Evolutionary conservation across 495 filamentous ascomycete species (phyloP).

Genomic region (Rusavskia elegans): DNA sequence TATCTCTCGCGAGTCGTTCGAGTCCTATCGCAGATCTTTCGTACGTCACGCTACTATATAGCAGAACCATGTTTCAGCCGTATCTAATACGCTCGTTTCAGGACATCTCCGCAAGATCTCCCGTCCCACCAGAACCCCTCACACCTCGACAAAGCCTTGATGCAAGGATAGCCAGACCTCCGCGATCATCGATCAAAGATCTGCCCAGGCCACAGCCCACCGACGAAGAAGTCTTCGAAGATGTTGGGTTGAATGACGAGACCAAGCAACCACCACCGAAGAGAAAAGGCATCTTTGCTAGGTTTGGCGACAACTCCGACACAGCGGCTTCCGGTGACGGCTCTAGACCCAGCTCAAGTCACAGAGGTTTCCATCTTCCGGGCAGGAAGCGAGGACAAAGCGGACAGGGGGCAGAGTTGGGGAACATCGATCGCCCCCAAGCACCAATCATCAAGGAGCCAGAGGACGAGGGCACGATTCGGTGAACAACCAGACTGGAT

Average conservation of each 20-base stretch:
- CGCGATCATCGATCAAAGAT: conserved; percentile 34
- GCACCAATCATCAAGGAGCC: conserved; percentile 12
- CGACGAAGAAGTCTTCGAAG: conserved; percentile 72
- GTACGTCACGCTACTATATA: conserved; percentile 35
- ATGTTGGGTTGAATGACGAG: conserved; percentile 75
- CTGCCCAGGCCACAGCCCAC: conserved; percentile 33
- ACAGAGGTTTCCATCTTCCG: conserved; percentile 47
- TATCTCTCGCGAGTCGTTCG: conserved; percentile 94
- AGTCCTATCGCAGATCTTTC: conserved; percentile 93
- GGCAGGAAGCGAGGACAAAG: conserved; percentile 63
- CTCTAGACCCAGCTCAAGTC: conserved; percentile 32
- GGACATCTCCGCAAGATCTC: conserved; percentile 89
- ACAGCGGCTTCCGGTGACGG: conserved; percentile 22
- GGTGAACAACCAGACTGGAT: background rate
- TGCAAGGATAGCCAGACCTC: conserved; percentile 43
- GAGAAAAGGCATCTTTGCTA: conserved; percentile 70
- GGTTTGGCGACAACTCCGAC: conserved; percentile 54
- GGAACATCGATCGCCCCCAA: conserved; percentile 27
- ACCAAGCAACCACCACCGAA: conserved; percentile 41
- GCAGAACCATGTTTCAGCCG: conserved; percentile 5
- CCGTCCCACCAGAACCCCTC: conserved; percentile 41
- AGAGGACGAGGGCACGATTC: conserved; percentile 17
- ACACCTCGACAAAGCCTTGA: conserved; percentile 66
- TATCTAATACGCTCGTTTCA: conserved; percentile 18
- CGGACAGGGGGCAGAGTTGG: conserved; percentile 54